A percentile compares a stretch with the other conserved stretches of the same genome.
These are phyloP conservation scores for Penicillium robsamsonii DNA, from an alignment of 495 filamentous ascomycete species.

Conservation along the genomic window DNA sequence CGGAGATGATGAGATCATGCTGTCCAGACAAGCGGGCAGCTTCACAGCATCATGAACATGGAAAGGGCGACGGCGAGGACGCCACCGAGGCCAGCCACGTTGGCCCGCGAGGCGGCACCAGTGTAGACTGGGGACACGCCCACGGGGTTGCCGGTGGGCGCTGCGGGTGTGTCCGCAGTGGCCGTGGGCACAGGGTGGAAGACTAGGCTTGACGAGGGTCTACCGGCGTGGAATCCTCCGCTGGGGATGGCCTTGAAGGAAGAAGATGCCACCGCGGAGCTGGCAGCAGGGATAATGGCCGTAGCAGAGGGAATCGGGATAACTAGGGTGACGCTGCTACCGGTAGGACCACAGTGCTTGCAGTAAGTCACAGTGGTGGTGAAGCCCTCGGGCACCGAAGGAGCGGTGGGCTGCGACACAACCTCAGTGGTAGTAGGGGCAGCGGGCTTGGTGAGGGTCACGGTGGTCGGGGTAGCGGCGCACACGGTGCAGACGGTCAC, in stretches of 20 bases:
- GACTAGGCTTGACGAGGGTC: constrained; percentile 18
- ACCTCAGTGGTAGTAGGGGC: constrained; percentile 11
- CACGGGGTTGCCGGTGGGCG: constrained; percentile 20
- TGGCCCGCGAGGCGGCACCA: constrained; percentile 21
- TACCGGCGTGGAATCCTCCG: constrained; percentile 10
- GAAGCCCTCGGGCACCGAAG: constrained; percentile 32
- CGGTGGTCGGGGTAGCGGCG: constrained; percentile 38
- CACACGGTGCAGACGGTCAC: constrained; percentile 49
- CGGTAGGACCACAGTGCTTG: constrained; percentile 38
- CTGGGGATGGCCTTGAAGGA: background rate
- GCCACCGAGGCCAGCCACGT: constrained; percentile 5
- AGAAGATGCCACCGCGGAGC: background rate
- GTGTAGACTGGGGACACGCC: constrained; percentile 27
- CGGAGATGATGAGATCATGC: constrained; percentile 9
- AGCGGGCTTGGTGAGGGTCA: constrained; percentile 44
- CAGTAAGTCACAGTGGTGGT: constrained; percentile 44
- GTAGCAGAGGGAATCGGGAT: constrained; percentile 20
- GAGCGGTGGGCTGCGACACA: constrained; percentile 12
- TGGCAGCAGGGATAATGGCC: constrained; percentile 9
- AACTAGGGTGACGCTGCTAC: constrained; percentile 37
- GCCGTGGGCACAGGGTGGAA: constrained; percentile 10
- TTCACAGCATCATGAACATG: constrained; percentile 14
- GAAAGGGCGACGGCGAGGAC: constrained; percentile 15
- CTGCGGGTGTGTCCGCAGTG: constrained; percentile 6
- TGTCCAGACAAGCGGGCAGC: background rate